phyloP scores from a whole-genome alignment of 2,329 filamentous ascomycete genomes.

The Byssothecium circinans region DNA sequence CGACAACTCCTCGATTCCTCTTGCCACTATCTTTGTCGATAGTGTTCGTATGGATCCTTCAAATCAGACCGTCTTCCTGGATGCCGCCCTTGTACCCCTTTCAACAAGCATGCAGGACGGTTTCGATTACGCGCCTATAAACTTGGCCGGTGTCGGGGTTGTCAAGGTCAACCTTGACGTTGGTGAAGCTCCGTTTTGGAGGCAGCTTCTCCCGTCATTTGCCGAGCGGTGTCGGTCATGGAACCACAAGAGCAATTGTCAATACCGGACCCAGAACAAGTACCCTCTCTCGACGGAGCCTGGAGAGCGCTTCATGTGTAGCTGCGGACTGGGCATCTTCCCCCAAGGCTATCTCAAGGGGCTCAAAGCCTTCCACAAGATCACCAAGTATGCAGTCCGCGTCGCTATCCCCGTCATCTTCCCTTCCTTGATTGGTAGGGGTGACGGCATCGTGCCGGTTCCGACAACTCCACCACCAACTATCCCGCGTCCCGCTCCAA shows the following conservation, averaged over 20 bases:
- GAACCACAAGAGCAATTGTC: slow-evolving; percentile 39
- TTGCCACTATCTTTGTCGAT: slow-evolving; percentile 17
- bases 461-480: too few species aligned
- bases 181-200: slow-evolving; percentile 15
- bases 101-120: too few species aligned
- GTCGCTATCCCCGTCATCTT: too few species aligned
- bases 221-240: slow-evolving; percentile 44
- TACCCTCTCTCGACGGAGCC: background rate
- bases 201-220: slow-evolving; percentile 14
- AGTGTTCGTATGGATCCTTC: slow-evolving; percentile 37
- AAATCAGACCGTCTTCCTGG: slow-evolving; percentile 34
- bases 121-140: slow-evolving; percentile 3
- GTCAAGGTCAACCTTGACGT: slow-evolving; percentile 20
- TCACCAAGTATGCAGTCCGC: too few species aligned
- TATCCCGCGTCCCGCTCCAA: too few species aligned
- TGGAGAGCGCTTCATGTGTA: background rate
- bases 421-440: too few species aligned
- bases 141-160: slow-evolving; percentile 1
- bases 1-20: too few species aligned
- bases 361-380: too few species aligned
- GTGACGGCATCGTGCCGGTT: too few species aligned
- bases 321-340: too few species aligned
- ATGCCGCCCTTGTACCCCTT: slow-evolving; percentile 39
- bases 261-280: background rate
- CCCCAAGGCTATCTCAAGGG: too few species aligned